Evolutionary conservation across 1,284 basidiomycete genomes (phyloP).

Genomic region (Somion occarium): DNA sequence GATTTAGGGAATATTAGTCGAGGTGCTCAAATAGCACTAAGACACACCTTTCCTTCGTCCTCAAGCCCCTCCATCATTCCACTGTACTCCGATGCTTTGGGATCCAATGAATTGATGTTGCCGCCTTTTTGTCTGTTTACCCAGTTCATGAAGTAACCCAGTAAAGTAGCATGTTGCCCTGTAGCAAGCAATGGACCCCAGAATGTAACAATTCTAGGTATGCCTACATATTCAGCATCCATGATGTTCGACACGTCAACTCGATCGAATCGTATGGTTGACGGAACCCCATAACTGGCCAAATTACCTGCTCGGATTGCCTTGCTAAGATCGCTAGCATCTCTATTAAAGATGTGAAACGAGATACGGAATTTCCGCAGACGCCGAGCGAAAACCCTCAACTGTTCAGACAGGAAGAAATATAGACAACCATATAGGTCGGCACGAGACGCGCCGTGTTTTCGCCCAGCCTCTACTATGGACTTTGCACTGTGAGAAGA

Average conservation of each 20-base stretch:
- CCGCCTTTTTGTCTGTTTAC: constrained; percentile 5
- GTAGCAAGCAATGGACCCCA: constrained; percentile 35
- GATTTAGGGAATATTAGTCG: no score
- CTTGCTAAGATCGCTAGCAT: constrained; percentile 25
- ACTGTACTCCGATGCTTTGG: not conserved
- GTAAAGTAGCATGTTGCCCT: constrained; percentile 24
- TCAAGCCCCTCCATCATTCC: not conserved
- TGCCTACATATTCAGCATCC: constrained; percentile 36
- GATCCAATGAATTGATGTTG: not conserved
- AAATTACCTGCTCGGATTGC: constrained; percentile 20
- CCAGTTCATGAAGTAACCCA: constrained; percentile 48
- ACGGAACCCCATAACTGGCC: constrained; percentile 16
- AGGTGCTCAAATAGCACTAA: not conserved
- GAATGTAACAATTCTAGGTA: constrained; percentile 23
- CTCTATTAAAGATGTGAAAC: constrained; percentile 24
- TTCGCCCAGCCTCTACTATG: constrained; percentile 30
- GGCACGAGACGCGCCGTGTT: constrained; percentile 28
- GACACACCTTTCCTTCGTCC: not conserved
- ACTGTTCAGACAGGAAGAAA: constrained; percentile 35
- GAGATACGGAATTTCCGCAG: constrained; percentile 28
- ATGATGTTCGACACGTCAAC: constrained; percentile 42
- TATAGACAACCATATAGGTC: constrained; percentile 43
- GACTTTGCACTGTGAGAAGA: no score
- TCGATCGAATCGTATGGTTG: constrained; percentile 32
- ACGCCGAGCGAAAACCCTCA: constrained; percentile 30